Evolutionary conservation across 257 asterid genomes (phyloP).

Genomic region (Nicotiana paniculata): DNA sequence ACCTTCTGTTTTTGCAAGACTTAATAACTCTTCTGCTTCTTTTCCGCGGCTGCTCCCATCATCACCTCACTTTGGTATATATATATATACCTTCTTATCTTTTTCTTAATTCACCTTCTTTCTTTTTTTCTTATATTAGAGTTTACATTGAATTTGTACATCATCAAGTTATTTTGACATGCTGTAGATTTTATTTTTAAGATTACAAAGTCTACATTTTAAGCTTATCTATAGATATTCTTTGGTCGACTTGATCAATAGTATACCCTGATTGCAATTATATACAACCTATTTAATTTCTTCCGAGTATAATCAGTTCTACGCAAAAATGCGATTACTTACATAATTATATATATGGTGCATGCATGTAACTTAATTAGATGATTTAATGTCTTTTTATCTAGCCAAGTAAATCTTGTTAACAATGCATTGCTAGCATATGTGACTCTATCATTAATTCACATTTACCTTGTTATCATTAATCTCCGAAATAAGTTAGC

Average conservation of each 20-base stretch:
- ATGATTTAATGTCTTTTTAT: neutral
- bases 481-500: too few relatives aligned
- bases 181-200: neutral
- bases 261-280: too few relatives aligned
- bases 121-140: neutral
- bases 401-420: neutral
- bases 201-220: too few relatives aligned
- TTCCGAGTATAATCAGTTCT: neutral
- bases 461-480: too few relatives aligned
- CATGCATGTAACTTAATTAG: neutral
- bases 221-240: too few relatives aligned
- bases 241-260: too few relatives aligned
- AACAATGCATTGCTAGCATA: too few relatives aligned
- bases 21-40: conserved; percentile 29
- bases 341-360: neutral
- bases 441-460: too few relatives aligned
- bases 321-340: neutral
- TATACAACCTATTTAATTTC: neutral
- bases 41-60: conserved; percentile 20
- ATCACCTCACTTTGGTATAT: neutral
- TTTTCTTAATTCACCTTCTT: neutral
- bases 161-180: too few relatives aligned
- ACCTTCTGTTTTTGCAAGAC: conserved; percentile 40
- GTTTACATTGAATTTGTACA: too few relatives aligned
- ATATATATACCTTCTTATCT: neutral